Base-by-base conservation (phyloP, 352 stramenopile species). In the Globisporangium barbulae region DNA sequence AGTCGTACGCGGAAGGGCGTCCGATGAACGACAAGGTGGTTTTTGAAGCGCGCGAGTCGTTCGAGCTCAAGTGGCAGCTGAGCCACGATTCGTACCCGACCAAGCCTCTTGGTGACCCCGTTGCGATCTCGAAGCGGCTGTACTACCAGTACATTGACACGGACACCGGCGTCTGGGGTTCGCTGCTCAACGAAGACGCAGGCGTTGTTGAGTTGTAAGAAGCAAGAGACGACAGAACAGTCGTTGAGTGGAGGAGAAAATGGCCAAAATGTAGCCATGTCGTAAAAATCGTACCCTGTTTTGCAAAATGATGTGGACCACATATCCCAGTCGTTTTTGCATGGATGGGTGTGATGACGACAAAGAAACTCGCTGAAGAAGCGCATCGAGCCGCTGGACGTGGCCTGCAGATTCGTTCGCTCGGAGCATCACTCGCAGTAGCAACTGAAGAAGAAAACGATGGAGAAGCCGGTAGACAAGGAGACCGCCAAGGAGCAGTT, bases 11-110 rank as follows among this genome's bases (percentile, higher is more conserved):
- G 3, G 65, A 89, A 31, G 68, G 78, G 21, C 84, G 84, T 10
- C 63, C 79, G 9, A 81, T 91, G 39, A 65, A 93, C 58, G 72
- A 85, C 41, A 49, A 70, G 9, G 71, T 73, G 28, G 53, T 88
- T 13, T 74, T 76, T 45, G 66, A 68, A n/a, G 75, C 73, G 9
- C 80, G 77, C 33, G 74, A 88, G 33, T 66, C 71, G 6, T 91
- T 89, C 61, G 84, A 93, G 70, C 73, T 91, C 63, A 84, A 87
- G 67, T 93, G 84, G 84, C 83, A 93, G 62, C 69, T 89, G 17
- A 73, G 70, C 35, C 74, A 75, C 45, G 79, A 89, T 39, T 47
- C 37, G 28, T 91, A 87, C 56, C 72, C 79, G 42, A 85, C 74
- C 19, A 72, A 45, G 12, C 54, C 79, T 4, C 75, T 65, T 10